phyloP scores from a whole-genome alignment of 176 grass and related monocot species.

The Paspalum notatum region DNA sequence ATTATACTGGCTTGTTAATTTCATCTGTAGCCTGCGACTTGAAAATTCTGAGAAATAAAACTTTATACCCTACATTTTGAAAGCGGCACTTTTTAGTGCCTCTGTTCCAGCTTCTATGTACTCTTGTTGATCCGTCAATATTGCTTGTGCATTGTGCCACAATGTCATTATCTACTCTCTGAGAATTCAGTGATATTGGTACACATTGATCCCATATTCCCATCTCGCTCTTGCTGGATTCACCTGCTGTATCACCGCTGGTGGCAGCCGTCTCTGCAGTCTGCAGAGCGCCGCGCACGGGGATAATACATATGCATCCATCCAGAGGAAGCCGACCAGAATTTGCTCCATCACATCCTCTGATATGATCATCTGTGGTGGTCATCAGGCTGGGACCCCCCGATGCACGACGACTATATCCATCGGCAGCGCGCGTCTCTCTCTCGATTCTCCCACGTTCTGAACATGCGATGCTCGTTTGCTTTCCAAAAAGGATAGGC shows the following conservation, averaged over 20 bases:
- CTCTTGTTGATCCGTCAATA: not conserved
- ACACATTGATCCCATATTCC: not conserved
- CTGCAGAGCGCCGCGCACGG: too few species aligned
- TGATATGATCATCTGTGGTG: conserved; percentile 26
- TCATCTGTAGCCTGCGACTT: not conserved
- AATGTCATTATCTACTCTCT: not conserved
- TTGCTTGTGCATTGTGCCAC: too few species aligned
- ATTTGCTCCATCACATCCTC: conserved; percentile 25
- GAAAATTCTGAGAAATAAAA: too few species aligned
- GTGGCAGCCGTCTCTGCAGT: not conserved
- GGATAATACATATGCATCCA: too few species aligned
- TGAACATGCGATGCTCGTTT: not conserved
- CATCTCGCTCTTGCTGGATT: not conserved
- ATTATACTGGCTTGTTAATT: not conserved
- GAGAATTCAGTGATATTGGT: not conserved
- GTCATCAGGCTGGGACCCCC: not conserved
- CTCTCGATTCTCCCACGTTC: conserved; percentile 46
- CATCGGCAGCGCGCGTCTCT: conserved; percentile 3
- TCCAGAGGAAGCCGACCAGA: not conserved
- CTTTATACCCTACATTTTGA: not conserved
- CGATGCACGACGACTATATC: conserved; percentile 16
- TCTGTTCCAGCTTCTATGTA: not conserved
- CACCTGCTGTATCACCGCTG: too few species aligned
- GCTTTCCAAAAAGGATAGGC: not conserved
- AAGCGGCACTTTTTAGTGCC: not conserved